Base-by-base conservation (phyloP, 225 moss, liverwort and hornwort genomes). In the Antitrichia curtipendula region DNA sequence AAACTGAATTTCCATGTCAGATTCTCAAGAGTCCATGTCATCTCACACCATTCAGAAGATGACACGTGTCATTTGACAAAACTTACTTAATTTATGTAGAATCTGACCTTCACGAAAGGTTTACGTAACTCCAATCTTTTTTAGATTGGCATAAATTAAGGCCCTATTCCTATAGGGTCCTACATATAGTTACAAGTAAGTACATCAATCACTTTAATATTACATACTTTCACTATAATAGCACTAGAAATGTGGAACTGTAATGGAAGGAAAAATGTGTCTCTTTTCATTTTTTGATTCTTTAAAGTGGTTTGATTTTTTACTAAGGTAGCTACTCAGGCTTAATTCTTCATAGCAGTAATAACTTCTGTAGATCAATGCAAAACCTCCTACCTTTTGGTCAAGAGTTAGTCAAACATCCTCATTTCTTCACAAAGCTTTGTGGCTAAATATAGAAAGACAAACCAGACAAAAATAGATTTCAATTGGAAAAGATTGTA, bases 111-210 rank as follows among this genome's bases (percentile, higher is more conserved):
- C 12, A 32, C 0, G 1, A 19, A 49, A 2, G 12, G 12, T 73
- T 18, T 2, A 21, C 0, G 0, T 3, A 75, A 34, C 36, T 52
- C 2, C 1, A 52, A 0, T 5, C 3, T 36, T 34, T 73, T 14
- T 36, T 34, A 34, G 34, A 22, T 0, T 21, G 2, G 13, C 0
- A 0, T 2, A 8, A 75, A 50, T 8, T 13, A 22, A 22, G 8
- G 8, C 3, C 3, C 0, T 21, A 3, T 34, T 22, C 20, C 34
- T 75, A 34, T 50, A 21, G 22, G 34, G 5, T 8, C 75, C 50
- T 5, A 50, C 12, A 20, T 75, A 6, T 47, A 18, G 11, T 19
- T 47, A 49, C 6, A 47, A 31, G 2, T 18, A 31, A 47, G 0
- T 73, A 1, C 31, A 19, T 73, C 6, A 13, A 17, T 29, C 31